Evolutionary conservation across 148 eudicot genomes (phyloP), one percentile per base, ranked within the genome.

Genomic region (Fallopia convolvulus): DNA sequence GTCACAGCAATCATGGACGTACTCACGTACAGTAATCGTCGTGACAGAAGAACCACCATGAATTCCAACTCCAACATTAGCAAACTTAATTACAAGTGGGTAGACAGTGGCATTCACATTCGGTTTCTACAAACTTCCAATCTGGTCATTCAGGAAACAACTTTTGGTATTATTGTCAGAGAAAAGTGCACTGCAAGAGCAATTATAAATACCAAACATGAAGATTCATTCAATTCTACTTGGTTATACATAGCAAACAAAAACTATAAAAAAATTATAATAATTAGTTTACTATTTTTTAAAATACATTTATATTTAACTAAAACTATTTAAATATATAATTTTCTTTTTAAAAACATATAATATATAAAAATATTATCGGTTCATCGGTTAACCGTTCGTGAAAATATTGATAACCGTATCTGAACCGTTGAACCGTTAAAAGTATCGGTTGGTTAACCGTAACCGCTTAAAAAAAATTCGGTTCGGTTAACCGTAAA

Each of bases 101-200:
- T 75, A 87, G 50, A 77, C 80, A 17, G 79, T 83, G 44, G 84
- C 85, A 30, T 77, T 81, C 48, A 40, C 18, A 23, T 8, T 30
- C 21, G 78, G 77, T 0, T 91, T 84, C 3, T 82, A 80, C 20
- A 95, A 89, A 80, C 97, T 89, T 60, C 99, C 99, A 21, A 92
- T 79, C 56, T 86, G 80, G 74, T 95, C 89, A 74, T 92, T 88
- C 48, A 82, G 78, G 72, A 65, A 95, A 71, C 99, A 95, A 74
- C 79, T 87, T 12, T 89, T 79, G 0, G 97, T 83, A 76, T 80
- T 88, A 77, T 86, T 85, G n/a, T 92, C 90, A 61, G 86, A 95
- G 84, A 95, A 91, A 90, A 91, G 49, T 55, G 90, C 90, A 15
- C 80, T 55, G 79, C 99, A 95, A 26, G 97, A 86, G 81, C 99